phyloP scores from a whole-genome alignment of 371 early-diverging fungal species.

The Circinella minor region DNA sequence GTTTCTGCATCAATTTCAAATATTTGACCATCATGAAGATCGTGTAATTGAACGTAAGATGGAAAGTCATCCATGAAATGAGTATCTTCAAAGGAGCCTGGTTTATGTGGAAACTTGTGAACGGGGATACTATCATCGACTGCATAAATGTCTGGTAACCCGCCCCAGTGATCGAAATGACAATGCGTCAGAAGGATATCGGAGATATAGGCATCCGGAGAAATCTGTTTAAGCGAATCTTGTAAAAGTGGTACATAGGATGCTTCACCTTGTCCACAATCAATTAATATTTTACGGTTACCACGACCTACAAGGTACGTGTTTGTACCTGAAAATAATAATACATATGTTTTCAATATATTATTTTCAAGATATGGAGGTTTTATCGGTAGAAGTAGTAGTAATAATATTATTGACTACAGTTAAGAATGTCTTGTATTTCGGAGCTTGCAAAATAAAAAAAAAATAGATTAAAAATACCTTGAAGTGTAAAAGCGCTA shows the following conservation, averaged over 20 bases:
- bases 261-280: constrained; percentile 81
- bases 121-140: constrained; percentile 23
- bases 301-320: constrained; percentile 87
- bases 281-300: constrained; percentile 70
- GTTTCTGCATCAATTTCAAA: constrained; percentile 65
- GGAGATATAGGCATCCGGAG: constrained; percentile 60
- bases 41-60: constrained; percentile 23
- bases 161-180: constrained; percentile 88
- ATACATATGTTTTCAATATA: background rate
- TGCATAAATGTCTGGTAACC: constrained; percentile 36
- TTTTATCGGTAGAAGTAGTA: too few relatives aligned
- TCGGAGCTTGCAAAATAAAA: background rate
- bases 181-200: constrained; percentile 85
- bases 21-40: constrained; percentile 54
- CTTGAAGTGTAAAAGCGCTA: constrained; percentile 76
- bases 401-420: too few relatives aligned
- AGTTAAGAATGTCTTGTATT: background rate
- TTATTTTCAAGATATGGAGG: too few relatives aligned
- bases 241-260: constrained; percentile 66
- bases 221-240: constrained; percentile 44
- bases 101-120: constrained; percentile 32
- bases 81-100: constrained; percentile 10
- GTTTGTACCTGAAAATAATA: constrained; percentile 69
- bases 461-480: constrained; percentile 20
- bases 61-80: constrained; percentile 32